Conservation (phyloP, 2,329 filamentous ascomycete species). For the Furcasterigmium furcatum region DNA sequence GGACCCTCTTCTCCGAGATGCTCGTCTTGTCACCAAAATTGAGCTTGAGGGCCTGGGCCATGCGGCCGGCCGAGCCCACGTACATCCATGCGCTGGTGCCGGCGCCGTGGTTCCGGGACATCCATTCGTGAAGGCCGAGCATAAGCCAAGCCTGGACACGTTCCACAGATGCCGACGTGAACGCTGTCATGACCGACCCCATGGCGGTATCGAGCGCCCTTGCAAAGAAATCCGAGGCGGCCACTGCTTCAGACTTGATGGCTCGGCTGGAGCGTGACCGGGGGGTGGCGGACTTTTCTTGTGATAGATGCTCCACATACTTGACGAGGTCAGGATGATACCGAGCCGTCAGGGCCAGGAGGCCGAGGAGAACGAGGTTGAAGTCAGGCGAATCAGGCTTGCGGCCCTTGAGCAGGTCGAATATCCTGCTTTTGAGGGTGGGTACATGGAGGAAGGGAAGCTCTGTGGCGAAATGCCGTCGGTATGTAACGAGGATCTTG, state of each 20-base stretch:
- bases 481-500: constrained; percentile 67
- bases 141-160: constrained; percentile 67
- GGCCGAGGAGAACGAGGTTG: constrained; percentile 60
- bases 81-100: constrained; percentile 64
- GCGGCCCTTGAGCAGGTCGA: constrained; percentile 31
- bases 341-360: constrained; percentile 66
- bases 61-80: constrained; percentile 60
- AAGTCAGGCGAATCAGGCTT: constrained; percentile 36
- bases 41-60: constrained; percentile 59
- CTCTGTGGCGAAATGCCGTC: constrained; percentile 69
- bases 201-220: constrained; percentile 51
- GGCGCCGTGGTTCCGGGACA: constrained; percentile 48
- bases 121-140: constrained; percentile 71
- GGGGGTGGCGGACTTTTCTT: constrained; percentile 5
- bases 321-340: constrained; percentile 62
- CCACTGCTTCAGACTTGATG: constrained; percentile 42
- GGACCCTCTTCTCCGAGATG: constrained; percentile 11
- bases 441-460: constrained; percentile 68
- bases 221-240: constrained; percentile 64
- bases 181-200: constrained; percentile 41
- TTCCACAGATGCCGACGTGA: constrained; percentile 54
- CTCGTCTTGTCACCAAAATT: constrained; percentile 49
- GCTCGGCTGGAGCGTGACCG: constrained; percentile 24
- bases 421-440: constrained; percentile 54
- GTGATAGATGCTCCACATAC: constrained; percentile 40